A percentile compares a stretch with the other conserved stretches of the same genome.
These are phyloP conservation scores for Eutypella sp. DNA, from an alignment of 2,329 filamentous ascomycete genomes.

Conservation along the genomic window DNA sequence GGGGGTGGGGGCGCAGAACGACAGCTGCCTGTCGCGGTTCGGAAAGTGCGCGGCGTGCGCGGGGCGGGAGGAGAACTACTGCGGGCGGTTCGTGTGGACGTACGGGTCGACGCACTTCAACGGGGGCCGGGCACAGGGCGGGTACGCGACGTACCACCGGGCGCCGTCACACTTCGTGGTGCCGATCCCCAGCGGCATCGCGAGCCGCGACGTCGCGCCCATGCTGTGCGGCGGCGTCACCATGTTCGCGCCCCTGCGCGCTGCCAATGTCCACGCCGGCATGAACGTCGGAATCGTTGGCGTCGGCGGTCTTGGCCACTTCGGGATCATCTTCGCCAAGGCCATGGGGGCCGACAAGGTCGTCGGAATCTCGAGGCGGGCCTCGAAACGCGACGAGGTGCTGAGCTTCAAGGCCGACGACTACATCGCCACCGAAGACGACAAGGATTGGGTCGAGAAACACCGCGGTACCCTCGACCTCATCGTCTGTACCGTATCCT, in stretches of 20 bases:
- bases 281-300: slow-evolving; percentile 61
- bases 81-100: slow-evolving; percentile 30
- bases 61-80: slow-evolving; percentile 18
- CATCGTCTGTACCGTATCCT: slow-evolving; percentile 48
- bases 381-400: slow-evolving; percentile 45
- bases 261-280: slow-evolving; percentile 56
- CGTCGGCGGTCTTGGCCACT: slow-evolving; percentile 59
- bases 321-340: slow-evolving; percentile 60
- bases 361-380: slow-evolving; percentile 46
- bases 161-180: slow-evolving; percentile 34
- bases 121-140: slow-evolving; percentile 52
- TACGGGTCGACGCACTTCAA: slow-evolving; percentile 40
- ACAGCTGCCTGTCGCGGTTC: slow-evolving; percentile 33
- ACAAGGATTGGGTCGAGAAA: slow-evolving; percentile 46
- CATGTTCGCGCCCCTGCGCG: slow-evolving; percentile 52
- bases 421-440: slow-evolving; percentile 34
- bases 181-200: slow-evolving; percentile 33
- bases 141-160: slow-evolving; percentile 24
- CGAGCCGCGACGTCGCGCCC: slow-evolving; percentile 39
- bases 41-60: slow-evolving; percentile 18
- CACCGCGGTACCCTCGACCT: slow-evolving; percentile 45
- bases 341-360: slow-evolving; percentile 55
- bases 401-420: slow-evolving; percentile 44
- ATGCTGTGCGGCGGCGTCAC: slow-evolving; percentile 66
- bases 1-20: slow-evolving; percentile 43